These are phyloP conservation scores for Penicillium ochrochloron DNA, from an alignment of 495 filamentous ascomycete species.

Conservation along the genomic window DNA sequence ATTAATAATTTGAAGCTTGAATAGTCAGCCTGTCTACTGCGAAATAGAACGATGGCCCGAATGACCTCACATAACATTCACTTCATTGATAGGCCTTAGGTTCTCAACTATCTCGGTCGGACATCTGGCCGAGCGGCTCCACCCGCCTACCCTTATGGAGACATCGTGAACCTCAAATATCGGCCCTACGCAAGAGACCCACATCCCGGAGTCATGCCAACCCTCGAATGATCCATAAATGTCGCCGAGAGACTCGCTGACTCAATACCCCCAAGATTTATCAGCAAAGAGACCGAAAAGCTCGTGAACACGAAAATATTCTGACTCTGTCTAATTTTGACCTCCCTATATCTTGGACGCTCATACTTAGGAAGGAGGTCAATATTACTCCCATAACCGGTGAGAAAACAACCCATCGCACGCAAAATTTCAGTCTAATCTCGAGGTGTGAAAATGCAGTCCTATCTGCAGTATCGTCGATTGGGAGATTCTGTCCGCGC, in stretches of 20 bases:
- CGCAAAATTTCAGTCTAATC: constrained; percentile 23
- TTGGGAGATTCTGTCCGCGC: constrained; percentile 39
- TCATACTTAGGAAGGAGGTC: background rate
- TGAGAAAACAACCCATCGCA: constrained; percentile 20
- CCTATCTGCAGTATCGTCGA: constrained; percentile 46
- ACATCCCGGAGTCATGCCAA: background rate
- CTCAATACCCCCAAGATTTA: constrained; percentile 11
- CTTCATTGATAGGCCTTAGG: too few species aligned
- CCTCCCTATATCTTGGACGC: background rate
- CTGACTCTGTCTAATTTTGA: background rate
- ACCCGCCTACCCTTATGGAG: background rate
- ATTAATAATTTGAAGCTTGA: too few species aligned
- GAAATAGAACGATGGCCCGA: background rate
- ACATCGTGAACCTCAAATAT: constrained; percentile 2
- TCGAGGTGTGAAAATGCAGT: constrained; percentile 36
- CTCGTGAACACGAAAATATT: background rate
- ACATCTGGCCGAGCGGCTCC: constrained; percentile 11
- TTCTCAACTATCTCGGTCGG: background rate
- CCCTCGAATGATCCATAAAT: background rate
- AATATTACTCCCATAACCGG: constrained; percentile 3
- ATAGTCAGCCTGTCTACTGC: too few species aligned
- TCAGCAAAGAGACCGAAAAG: constrained; percentile 4
- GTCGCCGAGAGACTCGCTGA: background rate
- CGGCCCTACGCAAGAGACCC: constrained; percentile 20
- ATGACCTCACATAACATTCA: background rate